phyloP scores from a whole-genome alignment of 2,329 filamentous ascomycete species.

The Hypoxylon sp. region DNA sequence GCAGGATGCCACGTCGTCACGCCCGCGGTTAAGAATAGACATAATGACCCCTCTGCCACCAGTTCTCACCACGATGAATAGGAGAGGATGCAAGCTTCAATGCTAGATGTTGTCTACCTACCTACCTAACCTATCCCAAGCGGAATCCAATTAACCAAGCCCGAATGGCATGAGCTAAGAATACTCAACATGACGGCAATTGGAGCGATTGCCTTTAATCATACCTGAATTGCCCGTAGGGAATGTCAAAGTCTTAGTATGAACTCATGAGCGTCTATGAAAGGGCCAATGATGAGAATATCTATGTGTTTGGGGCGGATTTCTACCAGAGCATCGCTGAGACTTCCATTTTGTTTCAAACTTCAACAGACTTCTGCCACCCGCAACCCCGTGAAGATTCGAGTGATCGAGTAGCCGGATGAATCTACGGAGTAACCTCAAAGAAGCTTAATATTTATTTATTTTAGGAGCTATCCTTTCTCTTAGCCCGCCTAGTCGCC shows the following conservation, averaged over 20 bases:
- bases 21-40: background rate
- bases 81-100: background rate
- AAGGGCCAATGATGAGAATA: background rate
- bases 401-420: background rate
- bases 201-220: background rate
- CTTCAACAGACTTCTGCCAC: too few species aligned
- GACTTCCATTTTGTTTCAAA: too few species aligned
- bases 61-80: background rate
- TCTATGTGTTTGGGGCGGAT: background rate
- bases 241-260: background rate
- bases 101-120: background rate
- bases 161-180: background rate
- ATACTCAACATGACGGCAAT: background rate
- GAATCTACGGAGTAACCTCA: background rate
- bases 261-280: background rate
- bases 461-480: conserved; percentile 17
- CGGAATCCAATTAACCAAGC: background rate
- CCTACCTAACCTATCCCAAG: too few species aligned
- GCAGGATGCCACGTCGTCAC: conserved; percentile 2
- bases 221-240: background rate
- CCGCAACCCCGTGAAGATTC: background rate
- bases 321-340: background rate
- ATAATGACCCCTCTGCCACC: background rate
- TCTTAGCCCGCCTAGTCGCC: conserved; percentile 11
- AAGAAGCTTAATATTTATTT: conserved; percentile 1